Base-by-base conservation (phyloP, 257 asterid genomes). In the Gentiana dahurica region DNA sequence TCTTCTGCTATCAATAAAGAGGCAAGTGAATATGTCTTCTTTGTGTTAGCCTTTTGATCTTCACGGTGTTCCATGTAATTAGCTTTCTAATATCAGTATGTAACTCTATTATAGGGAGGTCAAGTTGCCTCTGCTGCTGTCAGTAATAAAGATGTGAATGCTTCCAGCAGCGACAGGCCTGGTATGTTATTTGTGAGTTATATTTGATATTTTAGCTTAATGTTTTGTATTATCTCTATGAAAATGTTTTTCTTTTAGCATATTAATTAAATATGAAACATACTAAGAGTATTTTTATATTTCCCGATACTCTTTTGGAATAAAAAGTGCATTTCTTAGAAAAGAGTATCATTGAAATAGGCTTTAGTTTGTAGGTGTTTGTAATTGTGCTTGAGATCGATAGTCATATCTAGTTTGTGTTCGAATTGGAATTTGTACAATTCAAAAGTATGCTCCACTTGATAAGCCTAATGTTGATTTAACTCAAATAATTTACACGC, bases 101-200 rank as follows among this genome's bases (percentile, higher is more conserved):
- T 37, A 43, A 37, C 47, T 36, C n/a, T 3, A 36, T 36, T 37
- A 37, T 8, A 55, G 59, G 59, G 37, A 55, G 3, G 48, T 1
- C 59, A 55, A 55, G 59, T 3, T 36, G 34, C 6, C 4, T 12
- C 1, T 39, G 7, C 3, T 1, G 47, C 24, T 39, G 12, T 2
- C 12, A 33, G 24, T 15, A 37, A 15, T 36, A 55, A 13, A 33
- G 8, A n/a, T 55, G 32, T 33, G 36, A 45, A 55, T 55, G 38
- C 43, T 55, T 34, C 11, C 59, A 37, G 33, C 36, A 13, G 38
- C n/a, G 12, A 37, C 35, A 5, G 10, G 12, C 59, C 36, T 36
- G 59, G 59, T 55, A 13, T 37, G 48, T 55, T 54, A 12, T 8
- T 54, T 12, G 36, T 15, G 59, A 36, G 36, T 53, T 24, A 24